phyloP scores from a whole-genome alignment of 2,329 filamentous ascomycete species.

The Aulographum hederae region DNA sequence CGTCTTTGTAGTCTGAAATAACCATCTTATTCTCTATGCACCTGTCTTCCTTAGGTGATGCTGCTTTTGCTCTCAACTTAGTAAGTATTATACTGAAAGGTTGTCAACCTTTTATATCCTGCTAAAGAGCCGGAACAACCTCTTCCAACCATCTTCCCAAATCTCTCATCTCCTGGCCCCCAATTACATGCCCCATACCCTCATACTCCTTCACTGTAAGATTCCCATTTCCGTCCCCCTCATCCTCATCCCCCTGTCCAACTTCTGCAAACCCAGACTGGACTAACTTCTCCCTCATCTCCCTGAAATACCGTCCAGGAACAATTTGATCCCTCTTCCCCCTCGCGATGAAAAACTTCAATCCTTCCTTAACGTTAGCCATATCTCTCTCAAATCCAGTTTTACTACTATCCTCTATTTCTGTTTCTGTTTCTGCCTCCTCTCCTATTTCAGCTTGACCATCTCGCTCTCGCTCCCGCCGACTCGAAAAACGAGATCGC shows the following conservation, averaged over 20 bases:
- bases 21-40: too few relatives aligned
- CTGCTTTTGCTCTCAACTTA: too few relatives aligned
- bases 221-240: slow-evolving; percentile 20
- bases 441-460: slow-evolving; percentile 15
- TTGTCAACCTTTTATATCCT: too few relatives aligned
- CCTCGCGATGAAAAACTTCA: slow-evolving; percentile 30
- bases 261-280: too few relatives aligned
- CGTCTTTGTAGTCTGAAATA: too few relatives aligned
- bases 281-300: slow-evolving; percentile 23
- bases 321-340: slow-evolving; percentile 29
- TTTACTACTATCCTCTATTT: too few relatives aligned
- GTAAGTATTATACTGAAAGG: too few relatives aligned
- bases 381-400: too few relatives aligned
- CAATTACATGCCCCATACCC: slow-evolving; percentile 26
- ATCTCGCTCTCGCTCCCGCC: slow-evolving; percentile 18
- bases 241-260: too few relatives aligned
- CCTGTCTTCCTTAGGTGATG: too few relatives aligned
- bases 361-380: too few relatives aligned
- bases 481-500: too few relatives aligned
- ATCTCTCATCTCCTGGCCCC: slow-evolving; percentile 25
- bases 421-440: slow-evolving; percentile 18
- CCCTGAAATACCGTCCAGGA: slow-evolving; percentile 22
- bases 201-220: slow-evolving; percentile 28
- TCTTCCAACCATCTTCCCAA: slow-evolving; percentile 23
- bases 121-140: slow-evolving; percentile 15